Evolutionary conservation across 2,329 filamentous ascomycete species (phyloP), one percentile per base, ranked within the genome.

Genomic region (Phialocephala subalpina): DNA sequence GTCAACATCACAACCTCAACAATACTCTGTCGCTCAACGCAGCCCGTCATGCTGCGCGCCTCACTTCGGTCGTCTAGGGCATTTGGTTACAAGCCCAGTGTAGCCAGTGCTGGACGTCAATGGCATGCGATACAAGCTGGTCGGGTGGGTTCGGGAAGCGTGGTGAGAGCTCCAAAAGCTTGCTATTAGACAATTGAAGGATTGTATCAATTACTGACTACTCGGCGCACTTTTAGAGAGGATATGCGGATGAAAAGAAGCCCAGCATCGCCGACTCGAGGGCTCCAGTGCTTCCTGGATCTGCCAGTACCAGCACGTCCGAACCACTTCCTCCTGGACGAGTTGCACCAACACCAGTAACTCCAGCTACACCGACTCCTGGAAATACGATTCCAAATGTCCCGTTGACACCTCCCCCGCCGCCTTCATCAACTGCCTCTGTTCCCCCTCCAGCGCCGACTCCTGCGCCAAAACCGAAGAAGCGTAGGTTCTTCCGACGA

Each of bases 401-500:
- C 45, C 81, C 85, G 52, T 79, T 82, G 68, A 78, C 79, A 20
- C 79, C 82, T 67, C 79, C 82, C 25, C 78, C 83, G 35, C 73
- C 78, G 61, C 76, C 78, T 33, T 74, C 78, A 18, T 75, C 78
- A 27, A 77, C 79, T 38, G 45, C 72, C 63, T 55, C 68, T 69
- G 18, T 72, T 73, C 76, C 80, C 56, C 77, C 80, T 64, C 73
- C 77, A 56, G 73, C 77, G 53, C 60, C 75, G 75, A 69, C 80
- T 78, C 75, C 78, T 65, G 76, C 79, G 70, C 81, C 73, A 73
- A 82, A 75, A 79, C 83, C 82, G 82, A 88, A 83, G 73, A 57
- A 57, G 55, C 66, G 87, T 83, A 87, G 92, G 69, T 87, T 92
- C 65, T 87, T 97, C 77, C 92, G 87, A 83, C 87, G 92, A 69